Conservation (phyloP, 1,284 basidiomycete genomes). For the Ustilago shanxiensis region DNA sequence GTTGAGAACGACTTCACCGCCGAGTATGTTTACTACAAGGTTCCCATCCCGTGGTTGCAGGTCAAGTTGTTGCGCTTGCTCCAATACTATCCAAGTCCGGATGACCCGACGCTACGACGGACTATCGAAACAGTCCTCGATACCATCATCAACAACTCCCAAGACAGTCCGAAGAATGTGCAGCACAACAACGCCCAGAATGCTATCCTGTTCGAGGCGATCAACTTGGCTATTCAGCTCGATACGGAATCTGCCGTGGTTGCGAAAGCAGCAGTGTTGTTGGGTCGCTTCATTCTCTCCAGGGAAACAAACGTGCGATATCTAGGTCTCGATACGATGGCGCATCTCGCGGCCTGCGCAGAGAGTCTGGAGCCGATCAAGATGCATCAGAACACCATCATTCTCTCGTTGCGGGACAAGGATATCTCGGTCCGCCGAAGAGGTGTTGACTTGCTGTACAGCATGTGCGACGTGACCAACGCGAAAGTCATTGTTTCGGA, state of each 20-base stretch:
- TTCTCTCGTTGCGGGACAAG: conserved; percentile 91
- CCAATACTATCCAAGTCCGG: conserved; percentile 94
- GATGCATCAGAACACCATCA: conserved; percentile 94
- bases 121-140: conserved; percentile 87
- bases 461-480: conserved; percentile 98
- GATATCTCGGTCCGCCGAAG: conserved; percentile 96
- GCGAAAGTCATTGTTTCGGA: conserved; percentile 95
- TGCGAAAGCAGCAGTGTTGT: conserved; percentile 86
- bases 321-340: conserved; percentile 97
- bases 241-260: conserved; percentile 92
- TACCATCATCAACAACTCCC: conserved; percentile 92
- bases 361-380: conserved; percentile 88
- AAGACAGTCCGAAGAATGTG: conserved; percentile 91
- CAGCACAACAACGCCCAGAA: conserved; percentile 99
- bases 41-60: conserved; percentile 97
- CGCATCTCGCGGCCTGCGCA: conserved; percentile 92
- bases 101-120: conserved; percentile 83
- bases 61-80: conserved; percentile 92
- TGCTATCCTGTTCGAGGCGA: conserved; percentile 97
- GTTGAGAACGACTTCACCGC: conserved; percentile 87
- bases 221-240: conserved; percentile 94
- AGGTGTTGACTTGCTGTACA: conserved; percentile 94
- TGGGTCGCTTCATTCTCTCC: conserved; percentile 94
- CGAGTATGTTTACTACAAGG: conserved; percentile 95
- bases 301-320: conserved; percentile 99